These are phyloP conservation scores for Parathielavia hyrcaniae DNA, from an alignment of 495 filamentous ascomycete species.

Conservation along the genomic window DNA sequence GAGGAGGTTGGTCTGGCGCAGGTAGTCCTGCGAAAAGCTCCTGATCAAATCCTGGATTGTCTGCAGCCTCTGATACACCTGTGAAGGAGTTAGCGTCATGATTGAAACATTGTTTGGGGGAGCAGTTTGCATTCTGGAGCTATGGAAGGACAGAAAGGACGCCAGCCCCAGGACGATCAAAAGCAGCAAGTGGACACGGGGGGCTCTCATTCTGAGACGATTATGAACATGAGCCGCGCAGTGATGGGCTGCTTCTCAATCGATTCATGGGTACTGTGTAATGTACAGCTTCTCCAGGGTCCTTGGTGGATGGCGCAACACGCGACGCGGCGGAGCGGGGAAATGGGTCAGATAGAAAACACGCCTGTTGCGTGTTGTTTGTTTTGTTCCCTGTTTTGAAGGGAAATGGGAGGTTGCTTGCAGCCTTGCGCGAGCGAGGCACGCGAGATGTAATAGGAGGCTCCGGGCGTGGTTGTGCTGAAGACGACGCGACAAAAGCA, in stretches of 20 bases:
- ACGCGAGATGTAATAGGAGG: neutral
- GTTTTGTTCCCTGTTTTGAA: neutral
- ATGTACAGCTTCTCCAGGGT: too few species aligned
- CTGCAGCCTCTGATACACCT: conserved; percentile 69
- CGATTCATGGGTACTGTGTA: neutral
- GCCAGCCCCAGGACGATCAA: too few species aligned
- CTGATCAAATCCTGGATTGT: conserved; percentile 67
- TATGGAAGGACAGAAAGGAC: too few species aligned
- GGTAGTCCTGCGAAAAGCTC: conserved; percentile 68
- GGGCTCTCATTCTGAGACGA: neutral
- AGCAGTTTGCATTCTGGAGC: too few species aligned
- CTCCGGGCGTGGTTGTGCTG: neutral
- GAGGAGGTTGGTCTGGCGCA: conserved; percentile 73
- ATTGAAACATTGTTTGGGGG: neutral
- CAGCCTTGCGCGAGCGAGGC: neutral
- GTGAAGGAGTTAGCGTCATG: conserved; percentile 26
- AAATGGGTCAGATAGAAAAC: neutral
- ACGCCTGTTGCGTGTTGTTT: neutral
- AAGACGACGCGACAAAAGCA: neutral
- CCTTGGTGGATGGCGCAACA: neutral
- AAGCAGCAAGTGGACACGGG: too few species aligned
- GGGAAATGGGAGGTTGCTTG: neutral
- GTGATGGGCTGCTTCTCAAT: neutral
- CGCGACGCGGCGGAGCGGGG: neutral
- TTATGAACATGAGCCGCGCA: neutral